Evolutionary conservation across 225 moss, liverwort and hornwort species (phyloP), one percentile per base, ranked within the genome.

Genomic region (Straminergon stramineum): DNA sequence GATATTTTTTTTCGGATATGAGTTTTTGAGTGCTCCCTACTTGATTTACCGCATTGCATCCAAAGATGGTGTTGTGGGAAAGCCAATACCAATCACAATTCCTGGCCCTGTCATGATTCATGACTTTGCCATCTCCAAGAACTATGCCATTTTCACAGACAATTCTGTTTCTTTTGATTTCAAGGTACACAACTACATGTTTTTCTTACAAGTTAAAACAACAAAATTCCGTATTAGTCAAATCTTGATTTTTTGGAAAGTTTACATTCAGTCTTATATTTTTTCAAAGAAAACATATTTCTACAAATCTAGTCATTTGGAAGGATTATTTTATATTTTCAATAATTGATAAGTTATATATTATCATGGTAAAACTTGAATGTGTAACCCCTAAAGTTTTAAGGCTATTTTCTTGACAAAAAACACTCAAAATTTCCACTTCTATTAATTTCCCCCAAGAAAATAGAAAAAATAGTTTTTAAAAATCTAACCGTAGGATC

Each of bases 1-100:
- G 76, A 92, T 97, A 94, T 97, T 96, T 86, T 88, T 92, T 56
- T 95, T 94, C 43, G 83, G 92, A 10, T 95, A 86, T 17, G 24
- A 91, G 71, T 5, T 86, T 13, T 4, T 86, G 8, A 24, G 18
- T 23, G 71, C 74, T 27, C 94, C 93, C 19, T 71, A 88, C 55
- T 88, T 92, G 43, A 92, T 90, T n/a, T 97, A 96, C 60, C 87
- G 91, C 23, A 90, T 96, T 39, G n/a, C 95, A 41, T 96, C 96
- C 13, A 95, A 96, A 76, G 93, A 95, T 79, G 97, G 95, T 9
- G 19, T 89, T 73, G 64, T 93, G 31, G 82, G 78, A 19, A 83
- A 95, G 28, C 91, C 91, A 17, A 91, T 96, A 57, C 63, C 91
- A 20, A 89, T 96, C 8, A 92, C 93, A 45, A 5, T 94, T 48